Conservation (phyloP, 2,329 filamentous ascomycete genomes). For the Xylaria sp. region DNA sequence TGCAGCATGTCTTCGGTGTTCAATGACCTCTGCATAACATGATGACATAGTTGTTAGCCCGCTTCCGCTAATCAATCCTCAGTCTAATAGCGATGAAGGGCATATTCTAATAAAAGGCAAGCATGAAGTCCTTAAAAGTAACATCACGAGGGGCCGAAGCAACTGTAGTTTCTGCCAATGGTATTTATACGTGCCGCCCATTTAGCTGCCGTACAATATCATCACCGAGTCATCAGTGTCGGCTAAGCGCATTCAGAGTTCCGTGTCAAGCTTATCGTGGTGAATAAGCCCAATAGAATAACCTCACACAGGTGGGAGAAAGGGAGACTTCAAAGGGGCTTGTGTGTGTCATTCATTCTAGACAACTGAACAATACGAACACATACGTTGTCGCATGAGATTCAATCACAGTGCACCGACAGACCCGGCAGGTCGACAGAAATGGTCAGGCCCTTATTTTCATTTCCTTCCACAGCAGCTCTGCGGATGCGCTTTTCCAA, state of each 20-base stretch:
- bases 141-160: no score
- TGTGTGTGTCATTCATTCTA: slow-evolving; percentile 25
- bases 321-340: slow-evolving; percentile 9
- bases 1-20: background rate
- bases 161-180: background rate
- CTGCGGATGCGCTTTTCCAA: slow-evolving; percentile 14
- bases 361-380: slow-evolving; percentile 32
- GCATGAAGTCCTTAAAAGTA: no score
- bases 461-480: slow-evolving; percentile 8
- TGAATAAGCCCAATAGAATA: background rate
- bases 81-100: background rate
- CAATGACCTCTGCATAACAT: background rate
- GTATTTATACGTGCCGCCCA: background rate
- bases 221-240: background rate
- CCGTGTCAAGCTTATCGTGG: no score
- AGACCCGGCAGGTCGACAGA: slow-evolving; percentile 1
- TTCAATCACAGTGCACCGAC: background rate
- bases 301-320: background rate
- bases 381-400: slow-evolving; percentile 14
- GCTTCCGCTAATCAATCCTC: background rate
- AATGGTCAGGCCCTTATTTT: slow-evolving; percentile 1
- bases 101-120: background rate
- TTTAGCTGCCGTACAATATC: background rate
- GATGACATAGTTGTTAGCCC: background rate
- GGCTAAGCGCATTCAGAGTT: background rate